Evolutionary conservation across 164 flowering plant species (phyloP), one percentile per base, ranked within the genome.

Genomic region (Annona cherimola): DNA sequence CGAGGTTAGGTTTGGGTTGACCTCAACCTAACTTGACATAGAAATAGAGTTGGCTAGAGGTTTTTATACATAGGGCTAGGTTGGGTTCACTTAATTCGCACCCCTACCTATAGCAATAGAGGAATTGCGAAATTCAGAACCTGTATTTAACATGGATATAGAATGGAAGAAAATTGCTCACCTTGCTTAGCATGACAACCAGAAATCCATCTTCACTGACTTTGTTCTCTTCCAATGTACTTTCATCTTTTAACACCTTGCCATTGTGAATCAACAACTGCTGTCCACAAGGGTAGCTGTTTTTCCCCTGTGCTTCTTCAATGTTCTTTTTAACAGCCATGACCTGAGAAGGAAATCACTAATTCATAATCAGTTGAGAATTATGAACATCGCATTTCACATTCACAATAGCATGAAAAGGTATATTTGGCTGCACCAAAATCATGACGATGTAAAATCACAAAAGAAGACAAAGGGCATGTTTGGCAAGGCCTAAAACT

Each of bases 171-270:
- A 35, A 66, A n/a, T 3, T n/a, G 9, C 7, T 39, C 84, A 90
- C 99, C 98, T 95, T 95, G 78, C 97, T 93, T 65, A 95, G 96
- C 99, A 95, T 95, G 76, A 93, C 99, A 80, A 95, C 99, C 71
- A 95, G 91, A 79, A 95, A 95, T 43, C 97, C 98, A 80, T 95
- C 94, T 78, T 95, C 98, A 71, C 93, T 77, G 60, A 95, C 96
- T 75, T 91, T 90, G 79, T 93, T 95, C 11, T 95, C 97, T 46
- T 84, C 90, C 78, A 95, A 76, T 1, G 99, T 91, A 70, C 84
- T 95, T 79, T 95, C 99, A 76, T 95, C 99, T 78, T 95, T 95
- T 91, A 95, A 83, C 26, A 95, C 99, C 83, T 95, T 95, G 35
- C 99, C 99, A 79, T 93, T 91, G 77, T 93, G 95, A 78, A 95